These are phyloP conservation scores for Capsicum pubescens DNA, from an alignment of 257 asterid genomes.

Conservation along the genomic window DNA sequence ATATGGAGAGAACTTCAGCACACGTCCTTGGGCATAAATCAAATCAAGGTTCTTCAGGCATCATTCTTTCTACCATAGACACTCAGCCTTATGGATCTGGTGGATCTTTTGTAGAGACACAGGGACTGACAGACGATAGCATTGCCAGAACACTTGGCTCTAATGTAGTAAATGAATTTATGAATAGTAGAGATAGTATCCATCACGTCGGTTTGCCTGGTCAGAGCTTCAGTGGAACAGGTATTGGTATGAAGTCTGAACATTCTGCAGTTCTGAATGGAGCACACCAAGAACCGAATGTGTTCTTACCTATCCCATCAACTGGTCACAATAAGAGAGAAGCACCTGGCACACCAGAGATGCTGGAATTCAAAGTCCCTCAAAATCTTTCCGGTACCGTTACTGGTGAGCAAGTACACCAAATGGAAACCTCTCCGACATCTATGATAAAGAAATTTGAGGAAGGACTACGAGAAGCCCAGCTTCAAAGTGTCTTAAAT, in stretches of 20 bases:
- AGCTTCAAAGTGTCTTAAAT: conserved; percentile 41
- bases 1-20: conserved; percentile 33
- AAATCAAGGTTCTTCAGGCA: conserved; percentile 40
- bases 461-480: conserved; percentile 47
- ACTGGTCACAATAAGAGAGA: conserved; percentile 44
- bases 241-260: conserved; percentile 44
- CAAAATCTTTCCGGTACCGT: conserved; percentile 42
- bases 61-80: conserved; percentile 30
- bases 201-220: conserved; percentile 48
- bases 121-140: conserved; percentile 33
- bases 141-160: conserved; percentile 41
- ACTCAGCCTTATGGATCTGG: conserved; percentile 42
- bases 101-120: conserved; percentile 46
- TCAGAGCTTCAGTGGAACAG: conserved; percentile 47
- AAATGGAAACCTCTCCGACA: conserved; percentile 38
- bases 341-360: conserved; percentile 44
- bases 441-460: conserved; percentile 48
- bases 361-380: conserved; percentile 43
- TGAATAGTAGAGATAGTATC: conserved; percentile 41
- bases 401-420: conserved; percentile 50
- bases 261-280: conserved; percentile 45
- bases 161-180: conserved; percentile 46
- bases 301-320: conserved; percentile 42
- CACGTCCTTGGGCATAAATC: conserved; percentile 41
- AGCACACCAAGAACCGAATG: conserved; percentile 36